Evolutionary conservation across 768 basidiomycete species (phyloP).

Genomic region (Mycena capillaripes): DNA sequence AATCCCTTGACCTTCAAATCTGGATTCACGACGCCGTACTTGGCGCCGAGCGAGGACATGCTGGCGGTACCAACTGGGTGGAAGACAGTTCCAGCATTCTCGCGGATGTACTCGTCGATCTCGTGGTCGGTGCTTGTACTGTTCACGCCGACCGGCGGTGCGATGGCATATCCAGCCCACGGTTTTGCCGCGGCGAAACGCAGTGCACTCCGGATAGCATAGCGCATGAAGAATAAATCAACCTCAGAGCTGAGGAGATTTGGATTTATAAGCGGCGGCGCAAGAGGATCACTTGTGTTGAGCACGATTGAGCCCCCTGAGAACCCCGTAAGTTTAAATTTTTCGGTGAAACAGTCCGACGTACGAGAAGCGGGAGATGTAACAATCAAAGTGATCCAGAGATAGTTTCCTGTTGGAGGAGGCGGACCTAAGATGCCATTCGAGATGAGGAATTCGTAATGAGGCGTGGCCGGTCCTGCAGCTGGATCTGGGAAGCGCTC

Average conservation of each 20-base stretch:
- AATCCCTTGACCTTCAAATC: slow-evolving; percentile 40
- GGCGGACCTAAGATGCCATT: not conserved
- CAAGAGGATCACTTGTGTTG: not conserved
- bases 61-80: slow-evolving; percentile 43
- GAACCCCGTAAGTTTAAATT: not conserved
- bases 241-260: not conserved
- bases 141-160: not conserved
- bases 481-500: slow-evolving; percentile 41
- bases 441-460: slow-evolving; percentile 43
- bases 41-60: slow-evolving; percentile 45
- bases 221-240: not conserved
- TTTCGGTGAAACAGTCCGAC: not conserved
- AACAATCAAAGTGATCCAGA: slow-evolving; percentile 12
- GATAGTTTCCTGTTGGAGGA: slow-evolving; percentile 13
- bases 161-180: not conserved
- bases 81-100: not conserved
- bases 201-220: not conserved
- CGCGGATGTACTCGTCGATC: not conserved
- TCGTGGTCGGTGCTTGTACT: not conserved
- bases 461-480: slow-evolving; percentile 43
- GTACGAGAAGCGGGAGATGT: slow-evolving; percentile 21
- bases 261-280: not conserved
- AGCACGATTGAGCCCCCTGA: slow-evolving; percentile 9
- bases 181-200: not conserved
- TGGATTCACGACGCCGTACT: slow-evolving; percentile 48